Percentiles rank a stretch among this genome's conserved stretches.
Conservation (phyloP, 2,329 filamentous ascomycete genomes). For the Stylonectria norvegica region DNA sequence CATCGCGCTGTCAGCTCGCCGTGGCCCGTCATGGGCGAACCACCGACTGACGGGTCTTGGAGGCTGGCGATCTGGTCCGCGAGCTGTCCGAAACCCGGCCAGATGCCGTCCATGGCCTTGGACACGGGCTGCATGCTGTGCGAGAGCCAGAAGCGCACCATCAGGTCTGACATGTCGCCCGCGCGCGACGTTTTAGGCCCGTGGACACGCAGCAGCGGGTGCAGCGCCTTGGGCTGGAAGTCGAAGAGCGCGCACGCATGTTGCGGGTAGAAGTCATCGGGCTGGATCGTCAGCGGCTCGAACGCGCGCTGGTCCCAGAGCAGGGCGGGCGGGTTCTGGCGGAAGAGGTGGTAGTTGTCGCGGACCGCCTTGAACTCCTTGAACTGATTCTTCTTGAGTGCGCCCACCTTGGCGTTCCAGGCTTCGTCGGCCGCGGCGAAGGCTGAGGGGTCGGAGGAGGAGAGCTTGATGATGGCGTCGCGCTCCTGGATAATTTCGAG, state of each 20-base stretch:
- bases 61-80: conserved; percentile 47
- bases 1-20: conserved; percentile 44
- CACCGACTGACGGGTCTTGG: conserved; percentile 46
- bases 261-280: conserved; percentile 65
- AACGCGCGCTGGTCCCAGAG: conserved; percentile 67
- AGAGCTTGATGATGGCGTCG: conserved; percentile 24
- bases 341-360: conserved; percentile 54
- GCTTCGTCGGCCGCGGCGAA: conserved; percentile 29
- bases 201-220: conserved; percentile 45
- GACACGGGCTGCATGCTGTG: conserved; percentile 42
- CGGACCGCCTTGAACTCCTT: conserved; percentile 39
- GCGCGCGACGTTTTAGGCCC: conserved; percentile 39
- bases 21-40: conserved; percentile 37
- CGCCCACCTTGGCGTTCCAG: conserved; percentile 35
- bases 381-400: conserved; percentile 31
- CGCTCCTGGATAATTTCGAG: conserved; percentile 34
- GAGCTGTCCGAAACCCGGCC: conserved; percentile 57
- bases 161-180: conserved; percentile 52
- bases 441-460: conserved; percentile 13
- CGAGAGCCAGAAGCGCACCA: conserved; percentile 42
- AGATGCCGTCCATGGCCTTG: conserved; percentile 49
- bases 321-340: conserved; percentile 50
- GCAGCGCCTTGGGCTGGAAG: conserved; percentile 57
- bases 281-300: conserved; percentile 61
- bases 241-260: conserved; percentile 59